A percentile compares a stretch with the other conserved stretches of the same genome.
Evolutionary conservation across 805 yeast genomes (phyloP).

Genomic region (Myxozyma geophila): DNA sequence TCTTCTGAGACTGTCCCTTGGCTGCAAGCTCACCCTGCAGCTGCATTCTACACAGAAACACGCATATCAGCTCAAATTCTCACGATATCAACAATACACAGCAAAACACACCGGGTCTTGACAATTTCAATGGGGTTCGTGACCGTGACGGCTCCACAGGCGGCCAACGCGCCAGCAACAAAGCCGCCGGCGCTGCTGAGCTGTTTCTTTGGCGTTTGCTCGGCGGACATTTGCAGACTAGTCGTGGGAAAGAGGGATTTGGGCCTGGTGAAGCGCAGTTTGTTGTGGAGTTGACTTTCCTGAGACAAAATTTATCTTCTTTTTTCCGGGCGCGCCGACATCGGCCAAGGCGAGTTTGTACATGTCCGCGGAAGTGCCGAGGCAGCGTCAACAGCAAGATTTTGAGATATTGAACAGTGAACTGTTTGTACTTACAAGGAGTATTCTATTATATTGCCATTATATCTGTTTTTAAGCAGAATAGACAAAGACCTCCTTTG

Average conservation of each 20-base stretch:
- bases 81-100: neutral
- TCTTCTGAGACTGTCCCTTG: conserved; percentile 52
- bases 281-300: neutral
- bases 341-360: neutral
- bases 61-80: neutral
- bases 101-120: conserved; percentile 60
- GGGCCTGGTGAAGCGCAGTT: neutral
- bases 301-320: neutral
- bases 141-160: conserved; percentile 96
- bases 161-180: conserved; percentile 89
- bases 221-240: conserved; percentile 4
- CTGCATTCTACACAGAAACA: conserved; percentile 67
- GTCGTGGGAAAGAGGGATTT: neutral
- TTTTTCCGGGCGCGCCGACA: neutral
- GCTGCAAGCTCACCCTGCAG: conserved; percentile 87
- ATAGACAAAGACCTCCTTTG: too few species aligned
- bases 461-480: neutral
- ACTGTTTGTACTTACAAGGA: too few species aligned
- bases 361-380: neutral
- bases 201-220: conserved; percentile 21
- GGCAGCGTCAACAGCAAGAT: neutral
- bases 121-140: conserved; percentile 95
- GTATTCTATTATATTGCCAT: too few species aligned
- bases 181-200: conserved; percentile 55
- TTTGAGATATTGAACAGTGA: too few species aligned